Evolutionary conservation across 1,284 basidiomycete genomes (phyloP), one percentile per base, ranked within the genome.

Genomic region (Erythrobasidium hasegawianum): DNA sequence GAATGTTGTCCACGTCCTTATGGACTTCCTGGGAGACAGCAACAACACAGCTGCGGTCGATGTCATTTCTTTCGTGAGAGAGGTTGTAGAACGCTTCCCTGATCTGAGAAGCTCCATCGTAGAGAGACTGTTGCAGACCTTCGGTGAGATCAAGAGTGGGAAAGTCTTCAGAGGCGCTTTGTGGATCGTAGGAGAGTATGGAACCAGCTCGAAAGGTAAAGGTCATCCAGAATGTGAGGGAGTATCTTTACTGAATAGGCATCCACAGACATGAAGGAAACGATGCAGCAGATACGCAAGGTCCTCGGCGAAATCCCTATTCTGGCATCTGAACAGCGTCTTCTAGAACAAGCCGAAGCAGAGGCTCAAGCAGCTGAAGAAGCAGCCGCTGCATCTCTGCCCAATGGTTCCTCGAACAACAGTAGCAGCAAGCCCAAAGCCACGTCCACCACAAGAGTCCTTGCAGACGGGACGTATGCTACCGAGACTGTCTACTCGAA

Each of bases 51-150:
- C 90, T 9, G 93, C 95, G 0, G 84, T 97, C 47, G 95, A 97
- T 75, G 95, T 97, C 53, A 93, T 97, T 64, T 84, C 93, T 1
- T 97, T 97, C 76, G 93, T 97, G 59, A 86, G 91, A 26, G 94
- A 98, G 79, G 94, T 98, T 20, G 95, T 97, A 59, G 93, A 98
- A 77, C 97, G 97, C 77, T 98, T 97, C 85, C 94, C 94, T 1
- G 80, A 85, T 67, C 84, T 98, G 22, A 89, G 96, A 9, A 77
- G 83, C 1, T 83, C 87, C 9, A 94, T 98, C 74, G 88, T 90
- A 65, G 85, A 89, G 74, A 92, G 91, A 76, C 85, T 98, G 52
- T 85, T 89, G 55, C 81, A 85, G 54, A 91, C 92, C 0, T 87
- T 98, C 59, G 76, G 83, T 54, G 89, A 92, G 62, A 93, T 99